phyloP scores from a whole-genome alignment of 106 monocot species.

The Acorus calamus region DNA sequence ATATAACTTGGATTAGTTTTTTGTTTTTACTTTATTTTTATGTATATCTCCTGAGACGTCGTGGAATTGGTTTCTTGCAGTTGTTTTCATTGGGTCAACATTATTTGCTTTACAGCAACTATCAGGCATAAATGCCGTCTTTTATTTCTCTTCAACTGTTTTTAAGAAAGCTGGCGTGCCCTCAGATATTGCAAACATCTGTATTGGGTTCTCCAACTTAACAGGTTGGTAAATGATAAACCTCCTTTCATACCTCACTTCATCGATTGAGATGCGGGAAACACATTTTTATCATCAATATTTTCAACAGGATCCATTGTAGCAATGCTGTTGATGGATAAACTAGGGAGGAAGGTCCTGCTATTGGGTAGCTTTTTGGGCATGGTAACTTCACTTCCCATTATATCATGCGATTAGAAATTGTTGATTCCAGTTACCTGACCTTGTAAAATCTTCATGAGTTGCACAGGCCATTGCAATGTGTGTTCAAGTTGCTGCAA shows the following conservation, averaged over 20 bases:
- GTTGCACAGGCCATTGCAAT: conserved; percentile 62
- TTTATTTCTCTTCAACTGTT: conserved; percentile 90
- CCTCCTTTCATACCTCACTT: no score
- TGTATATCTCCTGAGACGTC: no score
- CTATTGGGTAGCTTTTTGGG: conserved; percentile 74
- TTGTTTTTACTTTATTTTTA: background rate
- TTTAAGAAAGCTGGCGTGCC: conserved; percentile 83
- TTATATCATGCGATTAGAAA: background rate
- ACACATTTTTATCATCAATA: background rate
- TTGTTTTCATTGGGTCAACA: conserved; percentile 94
- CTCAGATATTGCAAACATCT: conserved; percentile 66
- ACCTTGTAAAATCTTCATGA: background rate
- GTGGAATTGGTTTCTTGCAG: conserved; percentile 23
- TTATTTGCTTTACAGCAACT: conserved; percentile 98
- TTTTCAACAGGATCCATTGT: conserved; percentile 51
- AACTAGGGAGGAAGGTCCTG: conserved; percentile 68
- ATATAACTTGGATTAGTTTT: conserved; percentile 1
- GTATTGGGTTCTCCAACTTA: conserved; percentile 74
- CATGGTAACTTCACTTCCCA: conserved; percentile 49
- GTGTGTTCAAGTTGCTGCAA: conserved; percentile 64
- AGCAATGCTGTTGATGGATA: conserved; percentile 96
- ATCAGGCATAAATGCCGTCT: conserved; percentile 98
- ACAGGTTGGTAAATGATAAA: conserved; percentile 39
- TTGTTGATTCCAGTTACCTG: background rate
- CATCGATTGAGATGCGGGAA: background rate